Evolutionary conservation across 225 moss, liverwort and hornwort genomes (phyloP), one percentile per base, ranked within the genome.

Genomic region (Pseudoscleropodium purum): DNA sequence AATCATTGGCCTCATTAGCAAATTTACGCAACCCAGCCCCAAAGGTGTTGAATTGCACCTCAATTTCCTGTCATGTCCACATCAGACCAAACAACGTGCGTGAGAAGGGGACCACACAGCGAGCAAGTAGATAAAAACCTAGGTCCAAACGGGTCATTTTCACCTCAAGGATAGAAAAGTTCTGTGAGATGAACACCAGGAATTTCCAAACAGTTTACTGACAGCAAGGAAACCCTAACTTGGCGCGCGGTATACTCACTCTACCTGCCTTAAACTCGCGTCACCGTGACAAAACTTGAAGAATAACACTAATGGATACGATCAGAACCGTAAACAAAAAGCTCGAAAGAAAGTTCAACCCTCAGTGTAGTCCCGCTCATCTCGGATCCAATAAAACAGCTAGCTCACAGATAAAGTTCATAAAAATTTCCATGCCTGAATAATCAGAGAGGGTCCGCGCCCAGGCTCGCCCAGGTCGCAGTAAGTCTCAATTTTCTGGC

Each of bases 401-500:
- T 90, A 66, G 79, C 59, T 73, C 16, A 37, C 59, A 77, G 59
- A 86, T 16, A 51, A 65, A 69, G 56, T 63, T 75, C 49, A 83
- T 41, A 33, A 86, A 77, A n/a, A 56, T 41, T 57, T 77, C 49
- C 57, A 82, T 87, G 91, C 94, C 93, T 93, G 93, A 51, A 94
- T 85, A 74, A 94, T 83, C 85, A 89, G 49, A 29, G 93, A 91
- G 23, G 94, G 92, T 83, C 94, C 92, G 63, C 93, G 94, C 72
- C 92, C 91, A 85, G 92, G 90, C 82, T 93, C 93, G 87, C 91
- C 92, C 82, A 94, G 77, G 82, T 98, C 96, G 91, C 95, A 96
- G n/a, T 95, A 89, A 60, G 92, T 91, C 88, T 97, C 96, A 90
- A 97, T 87, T 92, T 94, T 97, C 83, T 93, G 93, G 88, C 96